Evolutionary conservation across 805 yeast genomes (phyloP), one percentile per base, ranked within the genome.

Genomic region (Candida pseudoglaebosa): DNA sequence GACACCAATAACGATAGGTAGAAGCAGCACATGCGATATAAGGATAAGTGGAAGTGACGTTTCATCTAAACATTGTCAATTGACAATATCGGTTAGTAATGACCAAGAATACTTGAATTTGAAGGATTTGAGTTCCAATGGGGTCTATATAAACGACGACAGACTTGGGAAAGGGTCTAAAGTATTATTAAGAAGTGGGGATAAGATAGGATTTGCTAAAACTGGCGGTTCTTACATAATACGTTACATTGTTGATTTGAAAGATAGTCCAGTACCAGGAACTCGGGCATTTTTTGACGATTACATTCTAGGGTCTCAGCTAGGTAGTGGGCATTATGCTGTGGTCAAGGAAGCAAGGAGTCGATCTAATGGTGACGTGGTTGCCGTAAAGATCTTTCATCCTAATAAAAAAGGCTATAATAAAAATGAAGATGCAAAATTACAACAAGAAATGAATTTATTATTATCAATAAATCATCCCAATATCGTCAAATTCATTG

Each of bases 281-380:
- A 56, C 39, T n/a, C 47, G 44, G 19, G 68, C 82, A 2, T 77
- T 84, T 38, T 77, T 73, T 44, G 84, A 81, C 50, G 72, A 73
- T 40, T 77, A 75, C 48, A 64, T 73, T 5, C 42, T 77, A 14
- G 86, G 85, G 0, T 69, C 66, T 39, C 77, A 80, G 45, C 59
- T 84, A 16, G 93, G 93, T 0, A 62, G 82, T 3, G 93, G 93
- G 0, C 91, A 84, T 58, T 84, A 84, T 51, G 91, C 93, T 0
- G 78, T 78, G n/a, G 93, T 84, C 3, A 81, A 78, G 52, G 85
- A 82, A 47, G 87, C 87, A 2, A 65, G 67, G 5, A 71, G 76
- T 44, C 73, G 79, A 47, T 56, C 59, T 5, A 71, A 80, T 0
- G 87, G 88, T 0, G 71, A 72, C 36, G 59, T 71, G 2, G 84